These are phyloP conservation scores for Paecilomyces dactylethromorphus DNA, from an alignment of 2,329 filamentous ascomycete genomes.

Conservation along the genomic window DNA sequence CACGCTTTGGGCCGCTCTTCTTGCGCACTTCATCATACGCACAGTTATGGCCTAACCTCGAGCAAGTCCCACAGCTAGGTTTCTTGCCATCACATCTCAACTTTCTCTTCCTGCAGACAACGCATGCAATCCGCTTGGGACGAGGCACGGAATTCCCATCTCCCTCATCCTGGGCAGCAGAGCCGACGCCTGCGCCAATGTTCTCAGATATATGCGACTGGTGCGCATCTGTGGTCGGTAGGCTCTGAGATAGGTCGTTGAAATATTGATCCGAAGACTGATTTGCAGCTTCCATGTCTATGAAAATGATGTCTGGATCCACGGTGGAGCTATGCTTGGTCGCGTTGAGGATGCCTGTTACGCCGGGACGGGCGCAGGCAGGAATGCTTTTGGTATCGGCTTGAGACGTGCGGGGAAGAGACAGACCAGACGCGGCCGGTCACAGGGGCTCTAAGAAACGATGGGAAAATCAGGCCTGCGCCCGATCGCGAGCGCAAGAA, in stretches of 20 bases:
- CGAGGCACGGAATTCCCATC: slow-evolving; percentile 59
- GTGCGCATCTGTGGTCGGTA: slow-evolving; percentile 20
- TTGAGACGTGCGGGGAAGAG: not conserved
- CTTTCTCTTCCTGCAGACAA: slow-evolving; percentile 89
- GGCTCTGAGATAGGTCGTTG: slow-evolving; percentile 49
- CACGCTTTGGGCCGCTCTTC: slow-evolving; percentile 90
- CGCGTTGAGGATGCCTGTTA: not conserved
- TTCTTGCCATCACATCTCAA: slow-evolving; percentile 79
- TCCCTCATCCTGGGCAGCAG: slow-evolving; percentile 29
- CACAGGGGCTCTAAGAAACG: not conserved
- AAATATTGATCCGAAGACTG: slow-evolving; percentile 44
- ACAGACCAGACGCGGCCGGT: not conserved
- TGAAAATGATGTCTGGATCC: not conserved
- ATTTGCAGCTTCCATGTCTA: slow-evolving; percentile 5
- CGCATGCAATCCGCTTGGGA: slow-evolving; percentile 90
- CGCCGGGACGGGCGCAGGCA: not conserved
- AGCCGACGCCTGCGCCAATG: slow-evolving; percentile 14
- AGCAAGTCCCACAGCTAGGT: slow-evolving; percentile 83
- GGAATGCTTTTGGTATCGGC: not conserved
- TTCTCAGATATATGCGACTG: slow-evolving; percentile 12
- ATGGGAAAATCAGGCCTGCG: not conserved
- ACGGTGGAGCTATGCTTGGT: not conserved
- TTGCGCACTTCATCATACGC: slow-evolving; percentile 87
- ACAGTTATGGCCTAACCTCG: slow-evolving; percentile 77
- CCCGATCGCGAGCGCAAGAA: not conserved